Base-by-base conservation (phyloP, 2,329 filamentous ascomycete species). In the Chaetomium strumarium region DNA sequence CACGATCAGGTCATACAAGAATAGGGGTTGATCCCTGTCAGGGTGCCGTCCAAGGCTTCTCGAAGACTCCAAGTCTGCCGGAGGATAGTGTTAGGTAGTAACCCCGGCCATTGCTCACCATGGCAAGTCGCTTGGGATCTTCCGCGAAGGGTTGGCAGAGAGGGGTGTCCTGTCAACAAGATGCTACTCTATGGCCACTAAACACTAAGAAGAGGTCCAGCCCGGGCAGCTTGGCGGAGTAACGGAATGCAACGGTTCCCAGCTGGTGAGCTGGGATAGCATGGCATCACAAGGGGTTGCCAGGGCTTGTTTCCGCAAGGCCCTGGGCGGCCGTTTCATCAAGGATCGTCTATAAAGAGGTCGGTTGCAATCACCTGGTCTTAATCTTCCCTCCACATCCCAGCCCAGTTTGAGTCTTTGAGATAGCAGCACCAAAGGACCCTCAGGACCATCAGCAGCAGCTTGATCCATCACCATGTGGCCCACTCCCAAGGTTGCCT, bases 401-500 rank as follows among this genome's bases (percentile, higher is more conserved):
- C 37, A 30, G 20, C 33, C 46, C 30, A 37, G 10, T 17, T 17
- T 5, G 30, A 39, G 2, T 20, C 34, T 17, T 17, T 5, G 30
- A 39, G 2, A 31, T 19, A 10, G 16, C 38, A 49, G 12, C 17
- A 40, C 29, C 2, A 7, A 6, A 1, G 33, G 24, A 11, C 2
- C n/a, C 13, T 13, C 17, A 34, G 6, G 20, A 33, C 37, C 13
- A 19, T 24, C 31, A 14, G 30, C 13, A 19, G 19, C 31, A 14
- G 30, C 24, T 24, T 24, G 24, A 24, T 24, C 24, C 24, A 4
- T 42, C 48, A 44, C 34, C 9, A 63, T 63, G 61, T 63, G 60
- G 61, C 61, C 61, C 19, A 56, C 53, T 33, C 61, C 61, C 38
- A 62, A 61, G 53, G 37, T 52, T 24, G 61, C 61, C 30, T 58